phyloP scores from a whole-genome alignment of 2,329 filamentous ascomycete species.

The Aspergillus brunneoviolaceus region DNA sequence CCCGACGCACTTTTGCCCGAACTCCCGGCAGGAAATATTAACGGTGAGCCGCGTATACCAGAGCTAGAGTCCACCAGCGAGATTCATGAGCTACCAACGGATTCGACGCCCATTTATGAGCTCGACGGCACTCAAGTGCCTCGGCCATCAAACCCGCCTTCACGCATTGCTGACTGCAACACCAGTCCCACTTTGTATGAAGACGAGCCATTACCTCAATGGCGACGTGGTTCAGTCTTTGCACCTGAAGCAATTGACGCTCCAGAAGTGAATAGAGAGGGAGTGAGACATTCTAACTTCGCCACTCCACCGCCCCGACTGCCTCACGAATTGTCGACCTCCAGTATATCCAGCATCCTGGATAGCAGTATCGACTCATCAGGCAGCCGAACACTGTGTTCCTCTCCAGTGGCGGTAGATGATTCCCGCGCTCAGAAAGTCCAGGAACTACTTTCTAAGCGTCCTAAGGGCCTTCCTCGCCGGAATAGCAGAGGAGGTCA shows the following conservation, averaged over 20 bases:
- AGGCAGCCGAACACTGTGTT: slow-evolving; percentile 16
- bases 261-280: neutral
- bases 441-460: slow-evolving; percentile 39
- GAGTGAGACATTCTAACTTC: neutral
- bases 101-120: slow-evolving; percentile 36
- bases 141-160: neutral
- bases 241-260: slow-evolving; percentile 47
- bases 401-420: slow-evolving; percentile 22
- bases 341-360: slow-evolving; percentile 3
- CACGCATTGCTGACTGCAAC: neutral
- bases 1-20: slow-evolving; percentile 32
- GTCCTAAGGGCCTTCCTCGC: slow-evolving; percentile 35
- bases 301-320: neutral
- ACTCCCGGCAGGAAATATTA: slow-evolving; percentile 29
- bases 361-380: slow-evolving; percentile 3
- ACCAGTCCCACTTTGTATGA: slow-evolving; percentile 10
- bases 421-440: slow-evolving; percentile 34
- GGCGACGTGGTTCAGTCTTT: slow-evolving; percentile 44
- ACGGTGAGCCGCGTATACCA: slow-evolving; percentile 26
- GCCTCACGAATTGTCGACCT: slow-evolving; percentile 7
- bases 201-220: slow-evolving; percentile 34
- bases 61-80: slow-evolving; percentile 32
- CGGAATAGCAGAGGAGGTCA: slow-evolving; percentile 26
- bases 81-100: slow-evolving; percentile 38
- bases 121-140: slow-evolving; percentile 36